Evolutionary conservation across 2,329 filamentous ascomycete genomes (phyloP).

Genomic region (Ophiostoma montium): DNA sequence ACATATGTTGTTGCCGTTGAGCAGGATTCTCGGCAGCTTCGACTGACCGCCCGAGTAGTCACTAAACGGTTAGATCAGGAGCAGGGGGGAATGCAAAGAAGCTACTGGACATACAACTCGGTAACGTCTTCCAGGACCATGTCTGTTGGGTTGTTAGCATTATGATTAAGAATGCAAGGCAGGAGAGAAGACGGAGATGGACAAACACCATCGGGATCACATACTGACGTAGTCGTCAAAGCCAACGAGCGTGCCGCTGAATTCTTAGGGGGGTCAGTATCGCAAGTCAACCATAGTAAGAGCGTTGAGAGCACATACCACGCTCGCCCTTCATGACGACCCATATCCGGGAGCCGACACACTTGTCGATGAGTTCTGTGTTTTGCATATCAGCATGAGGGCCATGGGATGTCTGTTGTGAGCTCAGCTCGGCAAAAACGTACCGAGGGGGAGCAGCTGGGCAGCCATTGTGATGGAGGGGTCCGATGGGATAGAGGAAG

Average conservation of each 20-base stretch:
- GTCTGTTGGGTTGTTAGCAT: slow-evolving; percentile 39
- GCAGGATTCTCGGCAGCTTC: slow-evolving; percentile 82
- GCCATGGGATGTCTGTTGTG: background rate
- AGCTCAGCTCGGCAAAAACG: slow-evolving; percentile 12
- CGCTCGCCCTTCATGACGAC: slow-evolving; percentile 99
- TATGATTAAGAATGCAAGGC: background rate
- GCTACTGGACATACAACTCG: slow-evolving; percentile 58
- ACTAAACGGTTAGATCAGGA: slow-evolving; percentile 29
- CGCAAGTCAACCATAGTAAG: background rate
- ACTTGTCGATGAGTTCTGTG: slow-evolving; percentile 94
- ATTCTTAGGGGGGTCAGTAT: slow-evolving; percentile 44
- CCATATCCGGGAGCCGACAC: slow-evolving; percentile 94
- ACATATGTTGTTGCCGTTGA: slow-evolving; percentile 98
- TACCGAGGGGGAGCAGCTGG: slow-evolving; percentile 59
- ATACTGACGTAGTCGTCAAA: slow-evolving; percentile 99
- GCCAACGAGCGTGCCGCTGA: slow-evolving; percentile 82
- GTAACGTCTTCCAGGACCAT: slow-evolving; percentile 98
- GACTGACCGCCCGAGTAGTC: slow-evolving; percentile 81
- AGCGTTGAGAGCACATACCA: slow-evolving; percentile 39
- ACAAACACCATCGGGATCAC: slow-evolving; percentile 29
- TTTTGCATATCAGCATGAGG: background rate
- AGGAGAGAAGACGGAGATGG: background rate
- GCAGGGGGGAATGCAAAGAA: background rate
- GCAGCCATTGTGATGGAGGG: slow-evolving; percentile 49
- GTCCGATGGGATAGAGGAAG: too few relatives aligned